Evolutionary conservation across 257 asterid genomes (phyloP).

Genomic region (Ophiorrhiza pumila): DNA sequence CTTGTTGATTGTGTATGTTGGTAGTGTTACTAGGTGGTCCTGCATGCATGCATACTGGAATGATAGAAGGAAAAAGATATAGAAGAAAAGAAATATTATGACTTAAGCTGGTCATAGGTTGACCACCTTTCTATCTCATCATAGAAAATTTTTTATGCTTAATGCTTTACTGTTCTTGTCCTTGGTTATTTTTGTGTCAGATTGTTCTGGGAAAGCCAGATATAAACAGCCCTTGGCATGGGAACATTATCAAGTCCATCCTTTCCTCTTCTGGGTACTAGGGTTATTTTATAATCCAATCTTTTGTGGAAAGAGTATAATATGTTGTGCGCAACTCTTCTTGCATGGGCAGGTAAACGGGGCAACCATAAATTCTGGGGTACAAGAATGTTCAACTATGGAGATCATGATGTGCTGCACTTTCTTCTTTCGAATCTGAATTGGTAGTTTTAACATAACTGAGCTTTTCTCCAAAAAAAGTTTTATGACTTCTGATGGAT

Average conservation of each 20-base stretch:
- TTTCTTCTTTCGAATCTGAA: slow-evolving; percentile 96
- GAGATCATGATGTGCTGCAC: slow-evolving; percentile 89
- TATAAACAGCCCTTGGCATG: not conserved
- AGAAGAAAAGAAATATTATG: not conserved
- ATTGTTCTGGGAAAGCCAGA: not conserved
- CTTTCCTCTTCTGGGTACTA: not conserved
- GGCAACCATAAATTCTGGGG: slow-evolving; percentile 99
- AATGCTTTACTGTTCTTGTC: not conserved
- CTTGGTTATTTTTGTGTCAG: not conserved
- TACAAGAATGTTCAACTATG: slow-evolving; percentile 94
- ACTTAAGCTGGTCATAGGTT: not conserved
- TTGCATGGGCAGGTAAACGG: slow-evolving; percentile 70
- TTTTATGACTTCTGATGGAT: not conserved
- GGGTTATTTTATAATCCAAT: not conserved
- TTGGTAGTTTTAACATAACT: slow-evolving; percentile 48
- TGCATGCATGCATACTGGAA: not conserved
- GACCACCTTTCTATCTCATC: not conserved
- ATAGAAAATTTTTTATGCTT: not conserved
- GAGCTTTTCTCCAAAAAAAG: not conserved
- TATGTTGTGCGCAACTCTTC: not conserved
- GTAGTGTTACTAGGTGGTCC: not conserved
- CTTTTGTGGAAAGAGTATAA: not conserved
- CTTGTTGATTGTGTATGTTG: not conserved
- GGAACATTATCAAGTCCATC: not conserved
- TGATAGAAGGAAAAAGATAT: not conserved